phyloP scores from a whole-genome alignment of 108 stramenopile genomes.

The Cyclostephanos invisitatus region DNA sequence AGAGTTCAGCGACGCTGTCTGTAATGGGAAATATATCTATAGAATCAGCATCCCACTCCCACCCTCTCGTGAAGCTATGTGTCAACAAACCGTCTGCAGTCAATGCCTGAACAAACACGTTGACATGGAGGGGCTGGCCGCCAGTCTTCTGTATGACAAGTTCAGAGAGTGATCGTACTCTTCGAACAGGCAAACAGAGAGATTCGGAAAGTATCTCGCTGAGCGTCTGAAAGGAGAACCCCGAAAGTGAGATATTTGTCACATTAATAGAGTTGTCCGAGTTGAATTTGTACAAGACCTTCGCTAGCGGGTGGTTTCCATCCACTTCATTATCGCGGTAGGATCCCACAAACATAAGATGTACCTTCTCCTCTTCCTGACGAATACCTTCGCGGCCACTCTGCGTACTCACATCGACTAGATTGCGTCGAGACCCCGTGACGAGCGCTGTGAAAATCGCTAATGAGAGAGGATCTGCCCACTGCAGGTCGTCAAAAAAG shows the following conservation, averaged over 20 bases:
- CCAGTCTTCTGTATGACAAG: constrained; percentile 29
- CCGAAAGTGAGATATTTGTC: constrained; percentile 18
- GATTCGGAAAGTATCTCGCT: constrained; percentile 27
- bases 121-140: constrained; percentile 26
- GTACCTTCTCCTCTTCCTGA: neutral
- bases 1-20: constrained; percentile 36
- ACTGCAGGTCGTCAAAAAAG: constrained; percentile 69
- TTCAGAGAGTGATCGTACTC: constrained; percentile 21
- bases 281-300: constrained; percentile 10
- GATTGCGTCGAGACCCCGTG: constrained; percentile 21
- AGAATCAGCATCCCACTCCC: constrained; percentile 29
- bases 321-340: constrained; percentile 60
- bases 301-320: constrained; percentile 13
- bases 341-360: constrained; percentile 45
- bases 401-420: neutral
- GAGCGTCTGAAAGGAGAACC: constrained; percentile 15
- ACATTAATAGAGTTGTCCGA: constrained; percentile 16
- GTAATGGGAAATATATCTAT: constrained; percentile 27
- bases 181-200: constrained; percentile 19
- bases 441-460: constrained; percentile 50
- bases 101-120: constrained; percentile 25
- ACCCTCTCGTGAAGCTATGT: constrained; percentile 29
- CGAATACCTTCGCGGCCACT: neutral
- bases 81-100: constrained; percentile 16
- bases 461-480: constrained; percentile 57